phyloP scores from a whole-genome alignment of 202 grass and related monocot genomes.

The Digitaria exilis region DNA sequence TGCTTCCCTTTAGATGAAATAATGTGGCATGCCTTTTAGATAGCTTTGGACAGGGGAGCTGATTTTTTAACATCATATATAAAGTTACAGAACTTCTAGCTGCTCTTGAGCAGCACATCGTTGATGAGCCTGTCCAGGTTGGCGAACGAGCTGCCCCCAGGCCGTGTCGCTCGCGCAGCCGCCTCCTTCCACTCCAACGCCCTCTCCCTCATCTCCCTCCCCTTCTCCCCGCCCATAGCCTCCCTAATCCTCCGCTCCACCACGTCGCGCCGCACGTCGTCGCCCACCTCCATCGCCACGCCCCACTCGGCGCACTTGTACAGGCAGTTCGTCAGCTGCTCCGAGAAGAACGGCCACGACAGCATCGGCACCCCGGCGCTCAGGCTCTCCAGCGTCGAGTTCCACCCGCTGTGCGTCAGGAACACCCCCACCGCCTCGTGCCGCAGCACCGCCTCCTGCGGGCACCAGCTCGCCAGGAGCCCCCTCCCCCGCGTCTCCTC shows the following conservation, averaged over 20 bases:
- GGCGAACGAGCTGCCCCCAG: slow-evolving; percentile 27
- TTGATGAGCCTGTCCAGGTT: slow-evolving; percentile 38
- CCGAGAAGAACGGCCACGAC: slow-evolving; percentile 32
- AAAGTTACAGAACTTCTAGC: neutral
- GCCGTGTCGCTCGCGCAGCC: slow-evolving; percentile 15
- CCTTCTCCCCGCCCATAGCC: slow-evolving; percentile 48
- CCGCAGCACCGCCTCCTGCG: slow-evolving; percentile 16
- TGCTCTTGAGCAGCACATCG: neutral
- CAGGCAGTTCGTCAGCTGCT: neutral
- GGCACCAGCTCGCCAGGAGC: slow-evolving; percentile 35
- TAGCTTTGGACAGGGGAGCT: too few relatives aligned
- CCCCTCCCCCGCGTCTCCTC: neutral
- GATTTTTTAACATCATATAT: too few relatives aligned
- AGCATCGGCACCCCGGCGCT: slow-evolving; percentile 41
- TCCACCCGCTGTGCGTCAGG: slow-evolving; percentile 64
- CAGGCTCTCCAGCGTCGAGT: slow-evolving; percentile 49
- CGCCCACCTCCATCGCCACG: slow-evolving; percentile 54
- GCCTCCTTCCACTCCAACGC: slow-evolving; percentile 45
- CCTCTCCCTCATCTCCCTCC: slow-evolving; percentile 41
- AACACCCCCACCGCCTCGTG: slow-evolving; percentile 36
- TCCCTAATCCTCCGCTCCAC: slow-evolving; percentile 43
- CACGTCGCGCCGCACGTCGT: slow-evolving; percentile 37
- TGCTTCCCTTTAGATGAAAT: neutral
- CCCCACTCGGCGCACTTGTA: slow-evolving; percentile 50
- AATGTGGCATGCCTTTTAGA: neutral